Evolutionary conservation across 306 rosid genomes (phyloP).

Genomic region (Lathyrus sativus): DNA sequence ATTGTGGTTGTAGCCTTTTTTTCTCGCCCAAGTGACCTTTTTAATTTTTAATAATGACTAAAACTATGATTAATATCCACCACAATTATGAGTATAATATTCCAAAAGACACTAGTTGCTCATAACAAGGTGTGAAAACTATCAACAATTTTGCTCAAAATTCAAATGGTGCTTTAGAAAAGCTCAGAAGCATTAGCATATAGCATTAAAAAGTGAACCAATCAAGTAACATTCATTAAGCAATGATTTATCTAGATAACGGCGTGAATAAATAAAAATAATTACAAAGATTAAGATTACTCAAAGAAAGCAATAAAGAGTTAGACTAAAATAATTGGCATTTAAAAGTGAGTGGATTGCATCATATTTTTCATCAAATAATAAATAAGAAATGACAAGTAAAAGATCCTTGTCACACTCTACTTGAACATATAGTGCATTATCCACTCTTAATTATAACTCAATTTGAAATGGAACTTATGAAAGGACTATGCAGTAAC

Average conservation of each 20-base stretch:
- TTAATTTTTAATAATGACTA: not conserved
- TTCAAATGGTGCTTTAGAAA: slow-evolving; percentile 35
- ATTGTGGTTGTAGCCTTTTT: too few relatives aligned
- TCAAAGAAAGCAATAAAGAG: slow-evolving; percentile 30
- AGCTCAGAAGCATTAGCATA: slow-evolving; percentile 40
- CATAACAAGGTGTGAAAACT: slow-evolving; percentile 21
- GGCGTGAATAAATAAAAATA: slow-evolving; percentile 18
- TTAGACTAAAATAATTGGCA: slow-evolving; percentile 33
- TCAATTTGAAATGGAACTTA: slow-evolving; percentile 36
- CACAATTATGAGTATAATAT: slow-evolving; percentile 14
- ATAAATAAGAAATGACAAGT: slow-evolving; percentile 41
- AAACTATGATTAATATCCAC: not conserved
- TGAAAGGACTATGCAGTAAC: slow-evolving; percentile 28
- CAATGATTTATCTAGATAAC: slow-evolving; percentile 38
- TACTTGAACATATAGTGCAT: slow-evolving; percentile 47
- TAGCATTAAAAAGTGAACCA: slow-evolving; percentile 36
- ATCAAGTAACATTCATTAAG: slow-evolving; percentile 36
- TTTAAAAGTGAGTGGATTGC: slow-evolving; percentile 40
- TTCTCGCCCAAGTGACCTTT: not conserved
- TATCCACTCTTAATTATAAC: slow-evolving; percentile 42
- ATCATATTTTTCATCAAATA: slow-evolving; percentile 33
- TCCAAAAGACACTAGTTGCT: slow-evolving; percentile 15
- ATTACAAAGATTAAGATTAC: slow-evolving; percentile 37
- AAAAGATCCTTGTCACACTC: slow-evolving; percentile 47
- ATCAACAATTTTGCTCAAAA: slow-evolving; percentile 18